Conservation (phyloP, 2,329 filamentous ascomycete species). For the Teratosphaeriaceae sp. region DNA sequence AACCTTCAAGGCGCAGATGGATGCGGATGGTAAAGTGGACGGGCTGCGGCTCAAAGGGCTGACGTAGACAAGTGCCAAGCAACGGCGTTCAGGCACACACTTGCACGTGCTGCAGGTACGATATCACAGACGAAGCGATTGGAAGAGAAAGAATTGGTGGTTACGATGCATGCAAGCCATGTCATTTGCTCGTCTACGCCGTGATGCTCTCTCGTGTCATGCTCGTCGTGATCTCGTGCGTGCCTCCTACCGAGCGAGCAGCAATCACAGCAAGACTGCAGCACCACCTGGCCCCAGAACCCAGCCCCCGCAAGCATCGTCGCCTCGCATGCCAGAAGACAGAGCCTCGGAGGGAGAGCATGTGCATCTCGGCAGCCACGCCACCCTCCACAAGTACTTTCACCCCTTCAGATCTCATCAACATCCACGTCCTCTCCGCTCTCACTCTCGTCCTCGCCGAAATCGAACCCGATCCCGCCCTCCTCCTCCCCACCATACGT, state of each 20-base stretch:
- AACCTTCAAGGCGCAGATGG: not conserved
- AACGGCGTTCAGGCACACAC: conserved; percentile 4
- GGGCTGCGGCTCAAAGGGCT: not conserved
- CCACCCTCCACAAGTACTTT: not conserved
- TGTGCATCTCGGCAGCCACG: not conserved
- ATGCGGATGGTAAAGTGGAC: not conserved
- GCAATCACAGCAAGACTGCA: too few relatives aligned
- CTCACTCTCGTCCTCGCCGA: conserved; percentile 76
- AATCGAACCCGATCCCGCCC: conserved; percentile 96
- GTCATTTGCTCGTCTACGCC: conserved; percentile 7
- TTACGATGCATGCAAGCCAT: not conserved
- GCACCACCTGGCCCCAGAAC: too few relatives aligned
- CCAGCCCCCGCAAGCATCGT: too few relatives aligned
- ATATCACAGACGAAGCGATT: conserved; percentile 6
- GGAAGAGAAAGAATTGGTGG: not conserved
- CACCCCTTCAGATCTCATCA: conserved; percentile 71
- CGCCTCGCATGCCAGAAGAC: not conserved
- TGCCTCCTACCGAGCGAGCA: too few relatives aligned
- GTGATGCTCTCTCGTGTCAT: conserved; percentile 4
- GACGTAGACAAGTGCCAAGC: conserved; percentile 3
- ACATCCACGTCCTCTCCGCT: conserved; percentile 79
- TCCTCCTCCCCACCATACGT: conserved; percentile 86
- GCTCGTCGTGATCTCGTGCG: conserved; percentile 2
- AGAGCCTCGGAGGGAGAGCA: not conserved
- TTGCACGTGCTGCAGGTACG: not conserved